Base-by-base conservation (phyloP, 2,329 filamentous ascomycete species). In the Blastomyces gilchristii region DNA sequence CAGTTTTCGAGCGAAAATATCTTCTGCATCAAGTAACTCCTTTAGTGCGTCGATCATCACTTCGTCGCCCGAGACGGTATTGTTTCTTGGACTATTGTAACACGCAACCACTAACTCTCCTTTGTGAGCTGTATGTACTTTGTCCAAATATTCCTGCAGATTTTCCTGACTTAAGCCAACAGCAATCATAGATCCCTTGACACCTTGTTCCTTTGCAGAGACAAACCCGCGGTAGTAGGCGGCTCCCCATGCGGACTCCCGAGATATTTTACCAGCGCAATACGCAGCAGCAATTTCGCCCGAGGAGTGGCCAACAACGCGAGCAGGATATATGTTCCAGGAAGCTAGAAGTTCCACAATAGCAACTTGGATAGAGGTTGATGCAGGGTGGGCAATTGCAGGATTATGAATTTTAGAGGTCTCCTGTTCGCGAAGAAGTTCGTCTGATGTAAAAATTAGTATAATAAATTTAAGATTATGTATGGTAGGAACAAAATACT, bases 221-320 rank as follows among this genome's bases (percentile, higher is more conserved):
- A 65, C 49, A n/a, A 63, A 43, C 9, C 72, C 72, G 11, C 72
- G 68, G 47, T 64, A 67, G 54, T 69, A 72, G 12, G 71, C 68
- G 11, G 68, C 62, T 11, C 45, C 63, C 45, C 65, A 66, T 2
- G 68, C 68, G 31, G 65, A 61, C 28, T 62, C 37, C 4, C 56
- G 34, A 12, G 63, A 54, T 14, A 71, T 41, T 43, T 31, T 45
- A 14, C 70, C 68, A 0, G 69, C 66, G 2, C 72, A 70, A 65
- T 74, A 77, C 0, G 74, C 74, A 1, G 73, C 73, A 1, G 68
- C 72, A 47, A 77, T 75, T 63, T 77, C 75, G 0, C 75, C 75
- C 14, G 66, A 69, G 0, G 73, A 75, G 61, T 77, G 74, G 0
- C 75, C 74, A 0, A 75, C 63, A 3, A 74, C 71, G 0, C 66